phyloP scores from a whole-genome alignment of 2,329 filamentous ascomycete genomes.

The Ceratocystiopsis brevicomis region DNA sequence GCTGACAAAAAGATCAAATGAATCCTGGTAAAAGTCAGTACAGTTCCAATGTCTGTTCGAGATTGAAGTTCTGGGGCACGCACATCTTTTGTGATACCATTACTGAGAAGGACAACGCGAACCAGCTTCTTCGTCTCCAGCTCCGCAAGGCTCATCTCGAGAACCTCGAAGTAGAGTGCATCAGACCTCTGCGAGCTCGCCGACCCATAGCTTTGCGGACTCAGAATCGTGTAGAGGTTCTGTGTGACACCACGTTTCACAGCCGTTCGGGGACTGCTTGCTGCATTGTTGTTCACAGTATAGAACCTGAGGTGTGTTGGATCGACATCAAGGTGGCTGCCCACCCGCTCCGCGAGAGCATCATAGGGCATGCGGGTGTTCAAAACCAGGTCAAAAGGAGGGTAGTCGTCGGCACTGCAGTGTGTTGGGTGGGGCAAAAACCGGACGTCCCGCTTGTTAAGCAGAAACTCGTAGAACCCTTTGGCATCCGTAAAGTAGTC shows the following conservation, averaged over 20 bases:
- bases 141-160: conserved; percentile 87
- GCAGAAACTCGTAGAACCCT: conserved; percentile 82
- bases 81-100: conserved; percentile 83
- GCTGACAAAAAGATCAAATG: conserved; percentile 64
- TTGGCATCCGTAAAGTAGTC: conserved; percentile 52
- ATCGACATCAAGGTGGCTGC: conserved; percentile 54
- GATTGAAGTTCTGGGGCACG: conserved; percentile 13
- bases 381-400: conserved; percentile 56
- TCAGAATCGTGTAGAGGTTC: conserved; percentile 63
- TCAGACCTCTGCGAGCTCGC: conserved; percentile 56
- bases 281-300: conserved; percentile 53
- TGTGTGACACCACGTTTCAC: conserved; percentile 55
- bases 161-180: conserved; percentile 73
- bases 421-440: conserved; percentile 50
- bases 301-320: conserved; percentile 82
- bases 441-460: conserved; percentile 61
- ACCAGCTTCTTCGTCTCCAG: conserved; percentile 81
- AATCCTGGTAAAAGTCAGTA: conserved; percentile 35
- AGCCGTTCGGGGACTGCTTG: conserved; percentile 55
- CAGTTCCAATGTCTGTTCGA: too few relatives aligned
- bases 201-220: conserved; percentile 52
- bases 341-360: conserved; percentile 66
- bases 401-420: conserved; percentile 38
- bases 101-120: conserved; percentile 67
- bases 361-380: conserved; percentile 86